Evolutionary conservation across 208 protist genomes (phyloP).

Genomic region (Trypanosoma theileri): DNA sequence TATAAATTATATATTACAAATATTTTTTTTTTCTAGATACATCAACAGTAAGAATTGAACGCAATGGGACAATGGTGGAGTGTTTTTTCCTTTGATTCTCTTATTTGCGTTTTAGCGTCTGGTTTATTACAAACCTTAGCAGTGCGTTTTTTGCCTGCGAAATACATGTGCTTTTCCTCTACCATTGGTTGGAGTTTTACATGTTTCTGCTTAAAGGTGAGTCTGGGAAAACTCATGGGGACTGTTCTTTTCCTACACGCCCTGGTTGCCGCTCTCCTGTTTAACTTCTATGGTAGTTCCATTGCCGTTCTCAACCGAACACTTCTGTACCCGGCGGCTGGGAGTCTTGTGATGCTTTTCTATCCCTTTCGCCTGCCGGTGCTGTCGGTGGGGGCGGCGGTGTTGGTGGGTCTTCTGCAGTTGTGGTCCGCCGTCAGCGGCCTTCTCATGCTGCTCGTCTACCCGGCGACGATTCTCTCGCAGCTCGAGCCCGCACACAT

Average conservation of each 20-base stretch:
- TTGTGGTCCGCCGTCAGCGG: conserved; percentile 44
- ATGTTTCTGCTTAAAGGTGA: conserved; percentile 30
- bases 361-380: background rate
- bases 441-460: conserved; percentile 54
- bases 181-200: conserved; percentile 41
- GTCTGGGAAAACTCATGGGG: conserved; percentile 19
- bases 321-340: conserved; percentile 12
- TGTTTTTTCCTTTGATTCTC: background rate
- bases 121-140: conserved; percentile 21
- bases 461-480: conserved; percentile 45
- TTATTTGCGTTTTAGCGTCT: conserved; percentile 6
- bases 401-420: conserved; percentile 34
- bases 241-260: conserved; percentile 31
- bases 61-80: background rate
- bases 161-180: conserved; percentile 21
- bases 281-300: background rate
- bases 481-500: conserved; percentile 39
- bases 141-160: conserved; percentile 22
- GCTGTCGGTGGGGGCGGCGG: conserved; percentile 9
- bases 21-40: background rate
- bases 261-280: conserved; percentile 26
- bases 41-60: background rate
- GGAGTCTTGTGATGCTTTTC: conserved; percentile 1
- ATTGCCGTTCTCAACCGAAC: conserved; percentile 22
- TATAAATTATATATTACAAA: background rate